A percentile compares a stretch with the other conserved stretches of the same genome.
Evolutionary conservation across 257 asterid species (phyloP).

Genomic region (Coffea eugenioides): DNA sequence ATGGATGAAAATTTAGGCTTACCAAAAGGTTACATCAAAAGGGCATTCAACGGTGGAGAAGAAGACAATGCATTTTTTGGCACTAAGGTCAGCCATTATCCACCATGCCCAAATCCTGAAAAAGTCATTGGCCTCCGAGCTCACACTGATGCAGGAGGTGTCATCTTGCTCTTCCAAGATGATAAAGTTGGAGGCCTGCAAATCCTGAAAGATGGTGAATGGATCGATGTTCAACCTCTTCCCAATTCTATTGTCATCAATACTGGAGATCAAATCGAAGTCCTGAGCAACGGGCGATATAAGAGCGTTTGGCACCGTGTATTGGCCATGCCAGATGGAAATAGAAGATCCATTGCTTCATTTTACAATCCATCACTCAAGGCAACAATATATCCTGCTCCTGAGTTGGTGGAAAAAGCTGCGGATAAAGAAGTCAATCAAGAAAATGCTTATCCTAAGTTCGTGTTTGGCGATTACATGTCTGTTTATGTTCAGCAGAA

Average conservation of each 20-base stretch:
- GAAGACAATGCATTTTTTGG: constrained; percentile 61
- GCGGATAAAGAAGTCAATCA: constrained; percentile 12
- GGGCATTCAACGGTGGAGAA: constrained; percentile 57
- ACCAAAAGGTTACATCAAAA: constrained; percentile 57
- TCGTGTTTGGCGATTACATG: constrained; percentile 80
- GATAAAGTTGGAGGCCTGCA: constrained; percentile 71
- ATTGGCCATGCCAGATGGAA: constrained; percentile 46
- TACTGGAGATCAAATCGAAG: constrained; percentile 82
- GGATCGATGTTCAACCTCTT: constrained; percentile 76
- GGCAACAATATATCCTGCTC: constrained; percentile 71
- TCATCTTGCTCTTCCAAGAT: constrained; percentile 75
- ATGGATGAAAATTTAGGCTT: constrained; percentile 83
- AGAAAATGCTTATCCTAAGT: constrained; percentile 47
- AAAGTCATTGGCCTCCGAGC: constrained; percentile 71
- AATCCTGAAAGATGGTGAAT: constrained; percentile 61
- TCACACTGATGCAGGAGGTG: constrained; percentile 94
- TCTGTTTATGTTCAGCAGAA: constrained; percentile 64
- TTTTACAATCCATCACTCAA: constrained; percentile 73
- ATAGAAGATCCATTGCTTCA: constrained; percentile 72
- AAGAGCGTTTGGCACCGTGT: constrained; percentile 92
- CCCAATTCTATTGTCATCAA: constrained; percentile 66
- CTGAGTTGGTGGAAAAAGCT: constrained; percentile 14
- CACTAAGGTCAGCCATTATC: constrained; percentile 90
- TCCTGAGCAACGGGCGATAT: constrained; percentile 72
- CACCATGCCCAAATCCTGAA: constrained; percentile 76